Evolutionary conservation across 2,329 filamentous ascomycete genomes (phyloP).

Genomic region (Cladosporium phlei): DNA sequence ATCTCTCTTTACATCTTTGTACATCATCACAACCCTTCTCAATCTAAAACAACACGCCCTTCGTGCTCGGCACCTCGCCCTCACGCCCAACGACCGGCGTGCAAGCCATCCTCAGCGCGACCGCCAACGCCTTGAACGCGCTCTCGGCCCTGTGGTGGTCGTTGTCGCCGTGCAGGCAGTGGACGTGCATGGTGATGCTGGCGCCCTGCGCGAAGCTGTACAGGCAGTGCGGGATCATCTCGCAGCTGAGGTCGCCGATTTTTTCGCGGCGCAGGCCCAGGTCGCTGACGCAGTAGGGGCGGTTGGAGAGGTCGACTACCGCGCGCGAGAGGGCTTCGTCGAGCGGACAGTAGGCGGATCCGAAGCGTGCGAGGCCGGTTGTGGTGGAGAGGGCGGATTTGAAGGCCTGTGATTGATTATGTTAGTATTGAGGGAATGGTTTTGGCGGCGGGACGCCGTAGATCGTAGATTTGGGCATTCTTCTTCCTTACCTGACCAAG

Average conservation of each 20-base stretch:
- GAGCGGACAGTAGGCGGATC: conserved; percentile 84
- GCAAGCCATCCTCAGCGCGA: conserved; percentile 76
- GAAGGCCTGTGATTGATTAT: conserved; percentile 65
- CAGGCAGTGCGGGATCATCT: conserved; percentile 96
- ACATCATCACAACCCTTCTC: not conserved
- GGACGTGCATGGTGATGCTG: conserved; percentile 89
- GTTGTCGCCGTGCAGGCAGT: conserved; percentile 84
- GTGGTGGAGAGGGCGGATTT: conserved; percentile 71
- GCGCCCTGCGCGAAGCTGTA: conserved; percentile 90
- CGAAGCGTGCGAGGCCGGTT: conserved; percentile 82
- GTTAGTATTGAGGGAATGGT: not conserved
- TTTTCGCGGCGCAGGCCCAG: conserved; percentile 84
- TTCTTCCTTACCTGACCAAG: conserved; percentile 55
- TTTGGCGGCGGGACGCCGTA: not conserved
- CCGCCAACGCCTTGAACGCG: conserved; percentile 92
- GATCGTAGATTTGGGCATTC: not conserved
- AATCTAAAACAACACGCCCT: conserved; percentile 67
- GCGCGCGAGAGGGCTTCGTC: conserved; percentile 92
- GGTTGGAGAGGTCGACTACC: conserved; percentile 90
- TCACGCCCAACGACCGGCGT: conserved; percentile 71
- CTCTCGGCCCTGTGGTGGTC: conserved; percentile 96
- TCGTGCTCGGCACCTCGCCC: conserved; percentile 92
- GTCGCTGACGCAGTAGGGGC: conserved; percentile 78
- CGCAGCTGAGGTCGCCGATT: conserved; percentile 85
- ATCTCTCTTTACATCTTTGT: conserved; percentile 1